Evolutionary conservation across 2,329 filamentous ascomycete genomes (phyloP), one percentile per base, ranked within the genome.

Genomic region (Moelleriella libera): DNA sequence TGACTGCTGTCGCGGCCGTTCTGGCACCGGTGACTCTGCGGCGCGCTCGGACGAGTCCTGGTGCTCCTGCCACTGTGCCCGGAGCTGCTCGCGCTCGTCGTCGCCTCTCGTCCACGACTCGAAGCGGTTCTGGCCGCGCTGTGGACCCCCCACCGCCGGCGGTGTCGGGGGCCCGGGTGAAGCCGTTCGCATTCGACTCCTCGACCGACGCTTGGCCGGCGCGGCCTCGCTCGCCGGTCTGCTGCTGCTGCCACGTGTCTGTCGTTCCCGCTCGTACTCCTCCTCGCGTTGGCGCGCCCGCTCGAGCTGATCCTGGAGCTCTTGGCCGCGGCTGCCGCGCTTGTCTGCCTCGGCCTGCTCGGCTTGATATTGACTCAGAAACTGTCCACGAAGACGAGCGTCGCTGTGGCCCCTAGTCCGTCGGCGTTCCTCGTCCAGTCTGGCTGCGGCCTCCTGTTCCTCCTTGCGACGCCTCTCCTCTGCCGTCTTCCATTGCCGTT

Each of bases 351-450:
- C 55, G 57, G 51, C 71, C 63, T 59, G 80, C 54, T 87, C 82
- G 21, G 82, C 80, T 61, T 87, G 83, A 60, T 95, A 94, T 60
- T 95, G 85, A 58, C 85, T 90, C 45, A 94, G 74, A 56, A 83
- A 89, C 59, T 95, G 88, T 2, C 88, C 88, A 50, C 82, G 83
- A 28, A 95, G 70, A 51, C 82, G 78, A 39, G 74, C 72, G 55
- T 88, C 82, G 57, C 77, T 82, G 51, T 78, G 74, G 43, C 71
- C 75, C 50, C 78, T 75, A 48, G 77, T 71, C 49, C 76, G 72
- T 55, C 72, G 72, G 44, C 83, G 76, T 58, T 90, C 84, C 49
- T 82, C 72, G 45, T 78, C 76, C 32, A 88, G 62, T 41, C 74
- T 75, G 9, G 77, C 75, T 56, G 88, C 82, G 2, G 81, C 78